Conservation (phyloP, 1,139 yeast genomes). For the Nakaseomyces delphensis region DNA sequence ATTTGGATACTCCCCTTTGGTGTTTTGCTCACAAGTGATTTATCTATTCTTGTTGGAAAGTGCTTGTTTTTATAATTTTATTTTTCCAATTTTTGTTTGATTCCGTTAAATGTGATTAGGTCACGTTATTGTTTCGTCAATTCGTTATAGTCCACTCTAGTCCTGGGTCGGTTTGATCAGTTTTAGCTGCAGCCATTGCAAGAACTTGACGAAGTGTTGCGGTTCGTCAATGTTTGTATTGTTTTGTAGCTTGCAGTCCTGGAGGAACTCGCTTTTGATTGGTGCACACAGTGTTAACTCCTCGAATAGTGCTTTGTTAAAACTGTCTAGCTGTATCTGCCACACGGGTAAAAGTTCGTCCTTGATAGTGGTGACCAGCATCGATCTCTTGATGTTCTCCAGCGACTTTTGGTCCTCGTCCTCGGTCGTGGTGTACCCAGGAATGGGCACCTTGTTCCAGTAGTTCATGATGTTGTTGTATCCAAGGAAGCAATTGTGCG, state of each 20-base stretch:
- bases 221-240: not conserved
- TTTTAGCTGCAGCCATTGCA: not conserved
- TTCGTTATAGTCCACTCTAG: no score
- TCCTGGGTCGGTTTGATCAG: slow-evolving; percentile 3
- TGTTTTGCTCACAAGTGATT: no score
- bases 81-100: no score
- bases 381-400: slow-evolving; percentile 6
- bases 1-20: no score
- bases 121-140: not conserved
- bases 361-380: slow-evolving; percentile 15
- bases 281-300: not conserved
- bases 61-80: no score
- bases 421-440: not conserved
- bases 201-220: not conserved
- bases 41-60: no score
- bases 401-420: not conserved
- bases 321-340: slow-evolving; percentile 18
- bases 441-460: slow-evolving; percentile 4
- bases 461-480: slow-evolving; percentile 3
- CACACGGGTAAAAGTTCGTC: slow-evolving; percentile 20
- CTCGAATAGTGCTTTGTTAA: not conserved
- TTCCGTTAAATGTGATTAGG: not conserved
- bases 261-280: not conserved
- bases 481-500: slow-evolving; percentile 1
- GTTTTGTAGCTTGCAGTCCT: not conserved